Evolutionary conservation across 345 rosid species (phyloP).

Genomic region (Linum usitatissimum): DNA sequence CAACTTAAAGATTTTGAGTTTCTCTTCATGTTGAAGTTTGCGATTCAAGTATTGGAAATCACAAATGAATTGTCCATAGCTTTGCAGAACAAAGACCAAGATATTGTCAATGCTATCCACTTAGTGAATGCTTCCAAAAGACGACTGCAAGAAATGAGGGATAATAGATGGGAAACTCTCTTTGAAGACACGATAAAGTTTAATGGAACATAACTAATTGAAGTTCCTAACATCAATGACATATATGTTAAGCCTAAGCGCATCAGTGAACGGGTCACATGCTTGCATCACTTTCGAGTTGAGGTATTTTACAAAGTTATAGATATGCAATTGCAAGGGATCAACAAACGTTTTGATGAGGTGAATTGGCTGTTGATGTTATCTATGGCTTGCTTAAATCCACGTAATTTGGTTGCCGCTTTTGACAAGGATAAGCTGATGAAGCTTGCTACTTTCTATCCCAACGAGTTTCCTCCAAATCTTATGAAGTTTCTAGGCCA

Average conservation of each 20-base stretch:
- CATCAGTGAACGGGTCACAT: background rate
- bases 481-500: background rate
- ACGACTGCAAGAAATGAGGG: background rate
- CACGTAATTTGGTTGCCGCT: background rate
- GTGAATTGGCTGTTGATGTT: background rate
- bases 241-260: background rate
- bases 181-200: background rate
- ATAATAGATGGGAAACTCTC: background rate
- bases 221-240: background rate
- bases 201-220: background rate
- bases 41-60: background rate
- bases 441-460: background rate
- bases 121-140: background rate
- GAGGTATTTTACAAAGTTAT: background rate
- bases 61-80: constrained; percentile 2
- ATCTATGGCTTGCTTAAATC: background rate
- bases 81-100: constrained; percentile 7
- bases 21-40: background rate
- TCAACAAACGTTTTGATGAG: background rate
- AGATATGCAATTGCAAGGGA: background rate
- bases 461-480: background rate
- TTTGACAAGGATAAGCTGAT: background rate
- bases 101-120: constrained; percentile 3
- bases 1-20: background rate
- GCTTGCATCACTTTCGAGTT: background rate